A percentile compares a stretch with the other conserved stretches of the same genome.
Conservation (phyloP, 352 stramenopile species). For the Phytophthora ramorum region DNA sequence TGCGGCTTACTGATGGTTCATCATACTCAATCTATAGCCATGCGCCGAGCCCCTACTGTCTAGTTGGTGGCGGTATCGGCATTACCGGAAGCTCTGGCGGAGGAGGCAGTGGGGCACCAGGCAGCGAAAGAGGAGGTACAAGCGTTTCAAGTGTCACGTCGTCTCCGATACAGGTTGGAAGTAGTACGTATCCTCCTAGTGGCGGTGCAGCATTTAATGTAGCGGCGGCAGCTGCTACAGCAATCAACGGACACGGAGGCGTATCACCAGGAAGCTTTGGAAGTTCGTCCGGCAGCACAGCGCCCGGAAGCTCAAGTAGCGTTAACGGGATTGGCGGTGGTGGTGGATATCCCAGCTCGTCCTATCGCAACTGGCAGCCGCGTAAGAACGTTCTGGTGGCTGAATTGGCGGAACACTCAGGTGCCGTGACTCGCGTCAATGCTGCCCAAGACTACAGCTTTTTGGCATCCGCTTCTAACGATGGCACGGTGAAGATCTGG, state of each 20-base stretch:
- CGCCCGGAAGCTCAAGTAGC: constrained; percentile 35
- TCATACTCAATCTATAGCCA: constrained; percentile 86
- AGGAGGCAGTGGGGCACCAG: constrained; percentile 25
- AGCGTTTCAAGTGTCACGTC: constrained; percentile 33
- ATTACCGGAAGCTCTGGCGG: constrained; percentile 10
- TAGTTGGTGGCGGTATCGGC: constrained; percentile 26
- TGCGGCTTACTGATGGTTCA: constrained; percentile 73
- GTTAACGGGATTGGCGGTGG: constrained; percentile 32
- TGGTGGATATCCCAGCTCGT: constrained; percentile 52
- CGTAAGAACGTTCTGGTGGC: constrained; percentile 86
- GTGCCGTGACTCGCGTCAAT: constrained; percentile 92
- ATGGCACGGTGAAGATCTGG: constrained; percentile 97
- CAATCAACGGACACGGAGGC: constrained; percentile 42
- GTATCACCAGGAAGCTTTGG: constrained; percentile 40
- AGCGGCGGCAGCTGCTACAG: constrained; percentile 33
- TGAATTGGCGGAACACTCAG: constrained; percentile 93
- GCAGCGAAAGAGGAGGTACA: constrained; percentile 40
- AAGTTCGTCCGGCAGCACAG: constrained; percentile 20
- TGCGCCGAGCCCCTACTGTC: constrained; percentile 66
- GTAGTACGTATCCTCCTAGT: constrained; percentile 36
- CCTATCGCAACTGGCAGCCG: constrained; percentile 82
- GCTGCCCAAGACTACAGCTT: constrained; percentile 96
- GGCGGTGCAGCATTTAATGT: constrained; percentile 34
- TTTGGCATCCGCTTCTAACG: constrained; percentile 95
- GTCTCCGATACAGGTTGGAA: constrained; percentile 35